Conservation (phyloP, 306 rosid genomes). For the Lathyrus aphaca region DNA sequence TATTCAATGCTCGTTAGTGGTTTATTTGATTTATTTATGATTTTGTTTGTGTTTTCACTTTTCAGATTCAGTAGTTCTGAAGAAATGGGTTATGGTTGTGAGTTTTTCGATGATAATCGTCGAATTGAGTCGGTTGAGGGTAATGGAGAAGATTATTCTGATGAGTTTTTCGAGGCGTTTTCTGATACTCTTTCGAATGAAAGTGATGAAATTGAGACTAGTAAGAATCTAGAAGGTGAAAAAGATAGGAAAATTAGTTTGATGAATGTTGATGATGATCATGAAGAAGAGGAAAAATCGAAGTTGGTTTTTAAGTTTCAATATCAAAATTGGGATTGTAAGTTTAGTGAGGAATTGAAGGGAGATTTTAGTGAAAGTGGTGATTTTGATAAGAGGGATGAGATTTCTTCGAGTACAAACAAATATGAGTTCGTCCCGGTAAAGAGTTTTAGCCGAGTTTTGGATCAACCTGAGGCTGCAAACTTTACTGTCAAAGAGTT, state of each 20-base stretch:
- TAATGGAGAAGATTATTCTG: constrained; percentile 11
- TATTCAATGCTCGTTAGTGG: background rate
- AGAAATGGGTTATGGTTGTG: constrained; percentile 31
- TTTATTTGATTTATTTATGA: background rate
- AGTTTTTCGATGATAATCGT: constrained; percentile 25
- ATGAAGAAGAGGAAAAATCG: constrained; percentile 44
- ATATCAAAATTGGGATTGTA: constrained; percentile 58
- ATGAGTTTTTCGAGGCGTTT: constrained; percentile 12
- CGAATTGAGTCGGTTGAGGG: constrained; percentile 28
- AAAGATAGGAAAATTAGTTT: constrained; percentile 14
- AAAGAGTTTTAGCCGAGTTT: constrained; percentile 49
- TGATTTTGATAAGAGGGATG: constrained; percentile 38
- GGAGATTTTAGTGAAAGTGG: constrained; percentile 33
- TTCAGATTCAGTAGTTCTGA: constrained; percentile 45
- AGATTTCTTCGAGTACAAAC: constrained; percentile 32
- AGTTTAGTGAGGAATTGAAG: constrained; percentile 46
- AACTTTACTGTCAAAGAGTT: constrained; percentile 53
- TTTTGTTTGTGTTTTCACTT: constrained; percentile 38
- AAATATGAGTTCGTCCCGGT: constrained; percentile 55
- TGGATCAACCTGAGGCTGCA: constrained; percentile 56
- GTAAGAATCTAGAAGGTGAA: background rate
- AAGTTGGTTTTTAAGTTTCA: constrained; percentile 68
- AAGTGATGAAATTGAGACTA: constrained; percentile 31
- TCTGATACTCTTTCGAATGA: constrained; percentile 7
- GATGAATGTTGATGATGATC: constrained; percentile 11